Evolutionary conservation across 1,284 basidiomycete species (phyloP), one percentile per base, ranked within the genome.

Genomic region (Macrocybe sp.): DNA sequence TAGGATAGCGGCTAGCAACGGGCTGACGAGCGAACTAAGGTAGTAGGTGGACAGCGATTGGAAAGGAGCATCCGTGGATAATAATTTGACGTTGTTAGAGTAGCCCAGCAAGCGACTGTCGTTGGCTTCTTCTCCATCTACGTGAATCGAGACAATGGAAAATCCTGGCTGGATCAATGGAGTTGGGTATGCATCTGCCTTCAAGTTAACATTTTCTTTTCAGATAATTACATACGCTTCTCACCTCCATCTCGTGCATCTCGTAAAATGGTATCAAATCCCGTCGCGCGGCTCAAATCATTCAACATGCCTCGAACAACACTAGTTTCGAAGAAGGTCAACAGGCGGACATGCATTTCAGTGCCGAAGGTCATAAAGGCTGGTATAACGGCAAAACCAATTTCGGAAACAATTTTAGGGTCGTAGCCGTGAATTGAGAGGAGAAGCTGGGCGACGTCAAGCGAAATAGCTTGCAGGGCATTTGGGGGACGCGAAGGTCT

Each of bases 381-480:
- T 5, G 84, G 84, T 31, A 87, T 73, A 44, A 86, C 63, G 7
- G 81, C 78, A 51, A 79, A 76, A 1, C 75, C 81, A 48, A 89
- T 76, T 41, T 78, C 73, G 5, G 78, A 75, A 31, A 80, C 63
- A 31, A 79, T 66, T 42, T 70, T 65, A 2, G 81, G 70, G 51
- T 79, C 74, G 52, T 73, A 66, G 8, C 69, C 67, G 54, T 84
- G 76, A 30, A 68, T 65, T 52, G 78, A 69, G 10, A 81, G 59
- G 34, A 89, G 69, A 52, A 80, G 75, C 52, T 77, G 77, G 3
- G 82, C 79, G 22, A 86, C 70, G 57, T 86, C 83, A 22, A 89
- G 63, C 2, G 73, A 75, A 33, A 82, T 58, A 2, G 76, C 73
- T 55, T 89, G 85, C 30, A 89, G 63, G 2, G 83, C 70, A 56